Percentiles rank a stretch among this genome's conserved stretches.
These are phyloP conservation scores for Naumovozyma castellii DNA, from an alignment of 805 yeast genomes.

Conservation along the genomic window DNA sequence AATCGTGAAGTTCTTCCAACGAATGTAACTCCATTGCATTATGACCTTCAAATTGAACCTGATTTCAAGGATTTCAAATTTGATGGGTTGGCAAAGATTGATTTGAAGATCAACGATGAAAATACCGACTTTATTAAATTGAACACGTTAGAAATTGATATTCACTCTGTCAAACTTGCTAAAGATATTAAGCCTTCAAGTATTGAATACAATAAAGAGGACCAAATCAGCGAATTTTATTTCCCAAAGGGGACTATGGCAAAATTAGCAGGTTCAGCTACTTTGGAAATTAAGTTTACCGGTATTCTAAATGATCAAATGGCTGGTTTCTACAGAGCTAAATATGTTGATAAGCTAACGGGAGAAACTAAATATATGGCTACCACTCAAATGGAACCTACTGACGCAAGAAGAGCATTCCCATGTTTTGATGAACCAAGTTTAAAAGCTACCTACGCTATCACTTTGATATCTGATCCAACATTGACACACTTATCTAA, in stretches of 20 bases:
- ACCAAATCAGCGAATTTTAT: slow-evolving; percentile 54
- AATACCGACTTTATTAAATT: slow-evolving; percentile 39
- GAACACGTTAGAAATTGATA: slow-evolving; percentile 59
- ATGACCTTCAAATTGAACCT: slow-evolving; percentile 59
- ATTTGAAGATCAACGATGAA: slow-evolving; percentile 41
- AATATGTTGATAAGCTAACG: slow-evolving; percentile 40
- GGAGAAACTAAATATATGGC: slow-evolving; percentile 22
- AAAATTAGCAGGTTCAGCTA: slow-evolving; percentile 31
- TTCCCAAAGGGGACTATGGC: slow-evolving; percentile 37
- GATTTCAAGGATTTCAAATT: slow-evolving; percentile 48
- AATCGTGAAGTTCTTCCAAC: slow-evolving; percentile 44
- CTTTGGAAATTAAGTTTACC: slow-evolving; percentile 42
- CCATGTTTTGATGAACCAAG: slow-evolving; percentile 71
- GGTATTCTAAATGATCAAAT: slow-evolving; percentile 58
- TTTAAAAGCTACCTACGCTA: slow-evolving; percentile 55
- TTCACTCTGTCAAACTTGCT: slow-evolving; percentile 41
- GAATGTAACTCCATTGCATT: slow-evolving; percentile 62
- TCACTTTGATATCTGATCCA: slow-evolving; percentile 44
- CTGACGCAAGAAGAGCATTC: slow-evolving; percentile 71
- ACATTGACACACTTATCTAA: slow-evolving; percentile 54
- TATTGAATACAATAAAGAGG: slow-evolving; percentile 33
- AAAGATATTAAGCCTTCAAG: slow-evolving; percentile 30
- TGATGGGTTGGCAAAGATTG: slow-evolving; percentile 45
- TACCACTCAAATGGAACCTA: slow-evolving; percentile 49
- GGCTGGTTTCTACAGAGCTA: slow-evolving; percentile 67